Base-by-base conservation (phyloP, 305 asterid species). In the Plantago rigida region DNA sequence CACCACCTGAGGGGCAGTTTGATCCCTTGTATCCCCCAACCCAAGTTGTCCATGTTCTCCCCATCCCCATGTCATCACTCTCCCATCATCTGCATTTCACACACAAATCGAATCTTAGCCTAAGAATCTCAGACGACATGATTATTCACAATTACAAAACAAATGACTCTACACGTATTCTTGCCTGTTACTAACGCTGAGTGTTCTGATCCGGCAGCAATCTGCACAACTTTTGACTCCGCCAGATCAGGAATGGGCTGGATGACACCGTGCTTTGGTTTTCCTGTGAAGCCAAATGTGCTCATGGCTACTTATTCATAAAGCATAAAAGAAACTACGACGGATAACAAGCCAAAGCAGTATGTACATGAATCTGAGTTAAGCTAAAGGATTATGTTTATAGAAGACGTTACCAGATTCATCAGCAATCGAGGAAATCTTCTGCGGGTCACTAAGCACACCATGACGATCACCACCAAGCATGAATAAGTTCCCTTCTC, bases 41-140 rank as follows among this genome's bases (percentile, higher is more conserved):
- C 98, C 98, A 60, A 92, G 93, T 67, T 92, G 98, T 22, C 95
- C 96, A 15, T 91, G 98, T 81, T 91, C 98, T 19, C 95, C 96
- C 98, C 98, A 91, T 13, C 98, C 98, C 94, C 94, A 91, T 24
- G 92, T 79, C 91, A 87, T 72, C 60, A 91, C 74, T 7, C 71
- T 73, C 58, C 87, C 93, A 29, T 80, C 71, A 39, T 77, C 98
- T 91, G 81, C 56, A 65, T 22, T 42, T 22, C 4, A 48, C 46
- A 53, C 22, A 15, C 8, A 7, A 29, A 51, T 13, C 5, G 17
- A 15, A 62, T 52, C 15, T 7, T 9, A 26, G 41, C 13, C 24
- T 19, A 26, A 53, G 26, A 13, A 24, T 13, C 11, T 28, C 4
- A n/a, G 59, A 17, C 12, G 47, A 51, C 13, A 28, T 24, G 42